Conservation (phyloP, 1,284 basidiomycete species). For the Papiliotrema fonsecae region DNA sequence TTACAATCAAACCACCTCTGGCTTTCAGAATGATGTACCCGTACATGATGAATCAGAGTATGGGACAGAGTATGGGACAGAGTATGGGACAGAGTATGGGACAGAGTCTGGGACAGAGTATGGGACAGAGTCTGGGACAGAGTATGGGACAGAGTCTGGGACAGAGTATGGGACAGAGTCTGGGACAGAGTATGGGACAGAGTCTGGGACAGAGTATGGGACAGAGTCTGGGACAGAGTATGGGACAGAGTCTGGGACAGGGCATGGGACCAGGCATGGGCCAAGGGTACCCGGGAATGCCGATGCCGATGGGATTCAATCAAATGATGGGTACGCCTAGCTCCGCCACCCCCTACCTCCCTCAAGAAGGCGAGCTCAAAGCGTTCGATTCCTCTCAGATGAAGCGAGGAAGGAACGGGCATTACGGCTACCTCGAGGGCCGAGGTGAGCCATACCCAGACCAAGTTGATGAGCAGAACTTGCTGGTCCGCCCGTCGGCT, state of each 20-base stretch:
- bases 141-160: too few species aligned
- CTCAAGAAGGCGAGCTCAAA: conserved; percentile 13
- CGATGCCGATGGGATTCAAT: conserved; percentile 8
- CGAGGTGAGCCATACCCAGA: conserved; percentile 19
- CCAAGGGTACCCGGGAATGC: too few species aligned
- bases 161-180: too few species aligned
- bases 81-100: not conserved
- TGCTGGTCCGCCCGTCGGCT: conserved; percentile 32
- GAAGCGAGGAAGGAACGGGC: conserved; percentile 34
- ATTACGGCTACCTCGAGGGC: conserved; percentile 40
- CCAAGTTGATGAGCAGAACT: conserved; percentile 22
- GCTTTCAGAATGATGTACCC: conserved; percentile 9
- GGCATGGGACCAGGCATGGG: not conserved
- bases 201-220: too few species aligned
- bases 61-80: conserved; percentile 4
- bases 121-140: too few species aligned
- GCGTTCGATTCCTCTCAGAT: conserved; percentile 29
- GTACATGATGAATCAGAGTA: conserved; percentile 12
- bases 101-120: too few species aligned
- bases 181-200: too few species aligned
- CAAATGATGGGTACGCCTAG: conserved; percentile 10
- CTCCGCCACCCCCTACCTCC: not conserved
- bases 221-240: too few species aligned
- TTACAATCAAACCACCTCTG: not conserved
- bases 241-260: conserved; percentile 4